Evolutionary conservation across 1,139 yeast species (phyloP), one percentile per base, ranked within the genome.

Genomic region (Sugiyamaella xylanicola): DNA sequence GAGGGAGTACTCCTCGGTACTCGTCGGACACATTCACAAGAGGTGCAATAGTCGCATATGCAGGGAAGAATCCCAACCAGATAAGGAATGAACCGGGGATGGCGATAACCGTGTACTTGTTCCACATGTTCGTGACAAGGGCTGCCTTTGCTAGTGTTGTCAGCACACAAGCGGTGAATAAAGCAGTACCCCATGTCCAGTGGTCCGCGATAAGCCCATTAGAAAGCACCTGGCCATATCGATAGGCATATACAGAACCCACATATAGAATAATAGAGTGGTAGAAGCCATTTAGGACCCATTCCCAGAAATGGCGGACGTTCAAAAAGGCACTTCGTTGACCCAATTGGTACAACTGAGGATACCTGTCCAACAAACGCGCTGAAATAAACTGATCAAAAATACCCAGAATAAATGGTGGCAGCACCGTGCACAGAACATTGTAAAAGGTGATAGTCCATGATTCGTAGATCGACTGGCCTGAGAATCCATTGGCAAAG

Each of bases 371-470:
- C 50, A 95, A 77, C 65, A 92, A 78, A 61, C 97, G 79, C 21
- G 98, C 96, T 62, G 90, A 86, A 46, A 95, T 91, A 75, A 90
- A 95, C 71, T 95, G 99, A 71, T 95, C 99, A 74, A 93, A 92
- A 2, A 95, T 90, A 57, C 99, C 99, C 64, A 95, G 78, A 5
- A 92, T 96, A 72, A 95, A 89, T 1, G 99, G 99, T 3, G 99
- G 99, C 48, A 90, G 76, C 22, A 89, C 97, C 0, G 99, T 90
- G 73, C 93, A 93, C 56, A 95, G 79, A n/a, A 95, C 97, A 67
- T 95, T 95, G 76, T 93, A 95, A 62, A 89, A 87, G 0, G 99
- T 93, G 68, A 95, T 83, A 0, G 98, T 90, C 99, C 99, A 95
- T 0, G 98, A 92, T 71, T 95, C 99, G 68, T 87, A 89, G 63